Percentiles rank a stretch among this genome's conserved stretches.
Evolutionary conservation across 495 filamentous ascomycete species (phyloP).

Genomic region (Acidiella bohemica): DNA sequence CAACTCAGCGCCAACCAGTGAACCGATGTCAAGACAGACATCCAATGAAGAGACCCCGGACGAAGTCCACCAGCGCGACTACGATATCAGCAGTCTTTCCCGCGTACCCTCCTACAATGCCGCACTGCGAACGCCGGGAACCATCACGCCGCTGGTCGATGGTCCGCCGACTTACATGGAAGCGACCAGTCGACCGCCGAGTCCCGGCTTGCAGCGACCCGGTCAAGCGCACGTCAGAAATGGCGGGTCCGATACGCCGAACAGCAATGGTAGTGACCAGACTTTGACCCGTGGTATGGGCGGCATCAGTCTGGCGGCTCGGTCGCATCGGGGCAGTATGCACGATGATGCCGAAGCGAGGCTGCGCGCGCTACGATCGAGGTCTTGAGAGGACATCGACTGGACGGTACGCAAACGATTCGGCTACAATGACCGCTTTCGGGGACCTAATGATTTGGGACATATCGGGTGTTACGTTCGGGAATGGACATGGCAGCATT

Average conservation of each 20-base stretch:
- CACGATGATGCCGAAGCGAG: constrained; percentile 2
- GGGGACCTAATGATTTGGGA: no score
- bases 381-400: neutral
- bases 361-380: constrained; percentile 3
- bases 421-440: no score
- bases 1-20: constrained; percentile 9
- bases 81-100: constrained; percentile 24
- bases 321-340: constrained; percentile 2
- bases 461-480: no score
- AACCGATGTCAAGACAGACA: constrained; percentile 14
- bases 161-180: constrained; percentile 28
- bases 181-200: constrained; percentile 28
- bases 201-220: constrained; percentile 18
- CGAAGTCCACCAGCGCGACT: constrained; percentile 11
- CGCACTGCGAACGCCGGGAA: constrained; percentile 24
- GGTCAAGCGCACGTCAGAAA: constrained; percentile 17
- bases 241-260: neutral
- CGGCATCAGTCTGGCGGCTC: neutral
- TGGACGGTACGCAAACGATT: no score
- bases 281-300: constrained; percentile 1
- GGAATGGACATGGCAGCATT: no score
- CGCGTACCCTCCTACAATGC: constrained; percentile 31
- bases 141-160: constrained; percentile 18
- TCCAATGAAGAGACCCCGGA: constrained; percentile 13
- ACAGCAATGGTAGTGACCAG: constrained; percentile 5